Base-by-base conservation (phyloP, 805 yeast species). In the Cyberlindnera xishuangbannaensis region DNA sequence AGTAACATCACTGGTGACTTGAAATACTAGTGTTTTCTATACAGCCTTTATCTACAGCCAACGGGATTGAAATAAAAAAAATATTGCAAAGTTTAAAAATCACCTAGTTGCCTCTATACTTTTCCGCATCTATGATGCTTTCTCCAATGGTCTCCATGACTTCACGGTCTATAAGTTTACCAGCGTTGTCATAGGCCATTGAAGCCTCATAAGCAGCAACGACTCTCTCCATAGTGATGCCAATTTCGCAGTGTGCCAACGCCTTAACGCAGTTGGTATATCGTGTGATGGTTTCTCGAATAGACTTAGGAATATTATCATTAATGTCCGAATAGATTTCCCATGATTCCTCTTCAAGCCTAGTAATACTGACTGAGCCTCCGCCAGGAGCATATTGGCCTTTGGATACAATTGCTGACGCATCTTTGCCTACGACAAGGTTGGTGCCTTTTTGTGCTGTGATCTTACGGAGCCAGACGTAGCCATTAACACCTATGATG, bases 401-500 rank as follows among this genome's bases (percentile, higher is more conserved):
- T 20, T 44, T 46, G 3, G 48, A 29, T 9, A 37, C 29, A 7
- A 51, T 31, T 1, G 49, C 65, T 2, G 65, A 48, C 7, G 64
- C 62, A n/a, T 64, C 60, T n/a, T 49, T 54, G 19, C 44, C 34
- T 51, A 44, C 11, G 55, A 50, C 36, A 33, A 45, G 5, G 23
- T 19, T 20, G 15, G 17, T 12, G 4, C 18, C 24, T 16, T 34
- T 30, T 18, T 59, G 62, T 30, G 53, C 50, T 3, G 67, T 59
- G 0, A 92, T 76, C 53, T 85, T 85, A 51, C 84, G 76, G 32
- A 92, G 62, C 98, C 98, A 92, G 28, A 92, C 73, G 53, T 72
- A 90, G 4, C 99, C 98, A 56, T 94, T 92, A 8, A 90, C 94
- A 20, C 99, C 98, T 27, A 94, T 63, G 30, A 92, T 86, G 30